phyloP scores from a whole-genome alignment of 2,329 filamentous ascomycete genomes.

The Bipolaris sorokiniana region DNA sequence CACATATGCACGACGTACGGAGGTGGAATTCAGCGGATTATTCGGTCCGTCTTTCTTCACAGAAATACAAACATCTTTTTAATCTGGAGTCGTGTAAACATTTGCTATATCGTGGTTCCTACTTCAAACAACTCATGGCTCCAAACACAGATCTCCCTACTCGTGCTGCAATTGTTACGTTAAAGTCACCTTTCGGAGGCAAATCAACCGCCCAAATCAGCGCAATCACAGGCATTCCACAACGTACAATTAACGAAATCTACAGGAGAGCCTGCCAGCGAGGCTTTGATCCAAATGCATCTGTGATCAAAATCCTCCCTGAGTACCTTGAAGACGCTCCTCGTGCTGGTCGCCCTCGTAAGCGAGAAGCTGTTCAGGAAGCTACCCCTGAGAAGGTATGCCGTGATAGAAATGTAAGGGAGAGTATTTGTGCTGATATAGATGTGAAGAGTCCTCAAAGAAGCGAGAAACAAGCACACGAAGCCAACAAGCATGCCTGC shows the following conservation, averaged over 20 bases:
- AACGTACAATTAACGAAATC: not conserved
- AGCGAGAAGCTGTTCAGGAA: not conserved
- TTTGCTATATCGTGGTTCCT: no score
- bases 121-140: not conserved
- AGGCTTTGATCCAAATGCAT: not conserved
- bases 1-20: not conserved
- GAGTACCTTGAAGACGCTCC: not conserved
- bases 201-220: not conserved
- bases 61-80: no score
- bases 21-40: no score
- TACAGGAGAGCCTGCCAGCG: not conserved
- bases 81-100: no score
- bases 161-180: slow-evolving; percentile 4
- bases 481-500: no score
- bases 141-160: slow-evolving; percentile 13
- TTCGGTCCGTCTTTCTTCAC: no score
- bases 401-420: not conserved
- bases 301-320: not conserved
- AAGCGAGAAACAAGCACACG: no score
- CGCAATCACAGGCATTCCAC: not conserved
- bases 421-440: no score
- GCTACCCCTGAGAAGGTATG: not conserved
- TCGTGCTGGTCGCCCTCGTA: not conserved
- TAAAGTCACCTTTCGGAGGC: slow-evolving; percentile 4
- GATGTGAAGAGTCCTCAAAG: no score